phyloP scores from a whole-genome alignment of 2,329 filamentous ascomycete species.

The Aspergillus fructus region DNA sequence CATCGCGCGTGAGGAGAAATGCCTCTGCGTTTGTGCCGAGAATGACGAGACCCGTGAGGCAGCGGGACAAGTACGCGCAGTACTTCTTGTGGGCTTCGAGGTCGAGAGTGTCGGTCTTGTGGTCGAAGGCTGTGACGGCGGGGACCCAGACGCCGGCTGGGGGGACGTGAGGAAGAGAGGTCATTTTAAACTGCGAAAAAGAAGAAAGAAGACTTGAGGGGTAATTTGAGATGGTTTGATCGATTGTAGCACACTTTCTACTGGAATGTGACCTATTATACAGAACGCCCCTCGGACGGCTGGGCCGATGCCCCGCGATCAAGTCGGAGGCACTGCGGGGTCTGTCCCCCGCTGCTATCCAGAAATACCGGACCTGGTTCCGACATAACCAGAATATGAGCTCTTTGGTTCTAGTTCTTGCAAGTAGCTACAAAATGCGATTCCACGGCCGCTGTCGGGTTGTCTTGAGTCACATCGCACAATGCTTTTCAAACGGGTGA shows the following conservation, averaged over 20 bases:
- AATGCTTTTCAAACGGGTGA: neutral
- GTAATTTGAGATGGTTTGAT: too few relatives aligned
- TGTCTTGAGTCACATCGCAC: too few relatives aligned
- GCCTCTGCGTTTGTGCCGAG: constrained; percentile 58
- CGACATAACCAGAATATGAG: neutral
- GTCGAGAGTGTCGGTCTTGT: constrained; percentile 49
- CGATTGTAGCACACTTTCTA: too few relatives aligned
- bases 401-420: neutral
- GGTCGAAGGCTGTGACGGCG: constrained; percentile 56
- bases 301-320: neutral
- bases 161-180: constrained; percentile 18
- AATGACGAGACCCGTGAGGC: constrained; percentile 54
- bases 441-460: too few relatives aligned
- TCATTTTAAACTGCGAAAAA: neutral
- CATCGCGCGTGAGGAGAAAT: constrained; percentile 58
- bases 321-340: neutral
- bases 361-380: neutral
- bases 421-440: too few relatives aligned
- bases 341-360: neutral
- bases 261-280: neutral
- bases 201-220: too few relatives aligned
- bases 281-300: neutral
- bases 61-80: constrained; percentile 51
- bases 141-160: constrained; percentile 51
- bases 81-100: constrained; percentile 51